phyloP scores from a whole-genome alignment of 139 green algal genomes.

The Prasinococcaceae sp. region DNA sequence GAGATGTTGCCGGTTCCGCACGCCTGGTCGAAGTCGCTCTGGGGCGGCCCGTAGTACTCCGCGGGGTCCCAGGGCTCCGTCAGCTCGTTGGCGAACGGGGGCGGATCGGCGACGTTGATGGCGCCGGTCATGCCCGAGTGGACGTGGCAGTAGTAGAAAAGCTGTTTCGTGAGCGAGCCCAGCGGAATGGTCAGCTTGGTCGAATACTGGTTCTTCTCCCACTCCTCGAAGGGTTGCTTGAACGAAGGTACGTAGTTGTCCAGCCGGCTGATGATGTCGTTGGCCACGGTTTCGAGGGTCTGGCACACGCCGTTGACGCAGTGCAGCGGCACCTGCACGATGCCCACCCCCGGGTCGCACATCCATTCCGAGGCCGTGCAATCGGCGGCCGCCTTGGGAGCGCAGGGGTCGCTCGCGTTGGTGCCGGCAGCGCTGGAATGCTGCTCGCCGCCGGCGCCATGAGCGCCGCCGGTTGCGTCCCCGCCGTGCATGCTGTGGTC shows the following conservation, averaged over 20 bases:
- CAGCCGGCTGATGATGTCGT: neutral
- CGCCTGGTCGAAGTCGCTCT: constrained; percentile 1
- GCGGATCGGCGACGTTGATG: constrained; percentile 2
- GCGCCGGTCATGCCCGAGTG: constrained; percentile 5
- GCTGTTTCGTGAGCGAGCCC: neutral
- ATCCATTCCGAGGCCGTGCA: neutral
- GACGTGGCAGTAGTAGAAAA: constrained; percentile 19
- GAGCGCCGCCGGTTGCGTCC: no score
- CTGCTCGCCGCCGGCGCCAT: no score
- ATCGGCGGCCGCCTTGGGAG: no score
- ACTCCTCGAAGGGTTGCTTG: neutral
- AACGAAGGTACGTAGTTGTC: constrained; percentile 11
- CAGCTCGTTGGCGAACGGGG: constrained; percentile 4
- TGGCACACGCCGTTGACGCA: neutral
- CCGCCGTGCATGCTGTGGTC: no score
- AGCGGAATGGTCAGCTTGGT: constrained; percentile 9
- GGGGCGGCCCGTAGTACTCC: neutral
- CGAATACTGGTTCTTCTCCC: constrained; percentile 3
- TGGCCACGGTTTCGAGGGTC: neutral
- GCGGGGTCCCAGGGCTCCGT: neutral
- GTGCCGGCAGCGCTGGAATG: no score
- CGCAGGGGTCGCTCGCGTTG: no score
- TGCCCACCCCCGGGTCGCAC: neutral
- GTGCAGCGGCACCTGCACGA: neutral
- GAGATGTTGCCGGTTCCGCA: constrained; percentile 9